These are phyloP conservation scores for Paraphaeosphaeria sporulosa DNA, from an alignment of 2,329 filamentous ascomycete genomes.

Conservation along the genomic window DNA sequence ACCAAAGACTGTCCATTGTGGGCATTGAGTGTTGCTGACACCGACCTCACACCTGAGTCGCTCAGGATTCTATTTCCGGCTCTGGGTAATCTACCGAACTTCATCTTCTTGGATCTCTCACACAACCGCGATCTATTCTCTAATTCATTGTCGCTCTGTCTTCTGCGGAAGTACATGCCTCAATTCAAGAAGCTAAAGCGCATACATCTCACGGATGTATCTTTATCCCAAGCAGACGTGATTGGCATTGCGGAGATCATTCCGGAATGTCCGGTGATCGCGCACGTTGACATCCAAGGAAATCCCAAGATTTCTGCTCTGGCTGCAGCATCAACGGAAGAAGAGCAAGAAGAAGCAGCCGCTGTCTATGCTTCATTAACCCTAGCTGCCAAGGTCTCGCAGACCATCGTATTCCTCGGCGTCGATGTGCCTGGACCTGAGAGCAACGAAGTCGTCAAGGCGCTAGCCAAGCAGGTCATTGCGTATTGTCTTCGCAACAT, in stretches of 20 bases:
- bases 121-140: conserved; percentile 86
- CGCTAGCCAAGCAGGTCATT: conserved; percentile 91
- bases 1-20: conserved; percentile 67
- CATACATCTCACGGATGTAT: conserved; percentile 85
- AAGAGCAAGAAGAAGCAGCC: conserved; percentile 88
- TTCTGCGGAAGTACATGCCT: conserved; percentile 84
- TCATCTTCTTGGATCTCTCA: conserved; percentile 90
- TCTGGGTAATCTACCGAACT: conserved; percentile 71
- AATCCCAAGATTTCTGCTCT: conserved; percentile 77
- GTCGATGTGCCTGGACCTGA: conserved; percentile 84
- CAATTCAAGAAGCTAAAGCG: conserved; percentile 80
- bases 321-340: conserved; percentile 78
- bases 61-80: conserved; percentile 79
- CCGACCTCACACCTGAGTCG: conserved; percentile 76
- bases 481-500: conserved; percentile 94
- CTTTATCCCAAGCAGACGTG: conserved; percentile 83
- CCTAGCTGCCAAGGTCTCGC: conserved; percentile 83
- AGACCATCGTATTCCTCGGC: conserved; percentile 85
- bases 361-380: conserved; percentile 92
- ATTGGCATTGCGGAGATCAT: conserved; percentile 91
- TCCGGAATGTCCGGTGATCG: conserved; percentile 80
- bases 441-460: conserved; percentile 90
- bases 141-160: conserved; percentile 74
- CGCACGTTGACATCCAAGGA: conserved; percentile 85
- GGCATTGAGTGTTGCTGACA: conserved; percentile 86